Conservation (phyloP, 148 eudicot species). For the Vaccinium myrtillus region DNA sequence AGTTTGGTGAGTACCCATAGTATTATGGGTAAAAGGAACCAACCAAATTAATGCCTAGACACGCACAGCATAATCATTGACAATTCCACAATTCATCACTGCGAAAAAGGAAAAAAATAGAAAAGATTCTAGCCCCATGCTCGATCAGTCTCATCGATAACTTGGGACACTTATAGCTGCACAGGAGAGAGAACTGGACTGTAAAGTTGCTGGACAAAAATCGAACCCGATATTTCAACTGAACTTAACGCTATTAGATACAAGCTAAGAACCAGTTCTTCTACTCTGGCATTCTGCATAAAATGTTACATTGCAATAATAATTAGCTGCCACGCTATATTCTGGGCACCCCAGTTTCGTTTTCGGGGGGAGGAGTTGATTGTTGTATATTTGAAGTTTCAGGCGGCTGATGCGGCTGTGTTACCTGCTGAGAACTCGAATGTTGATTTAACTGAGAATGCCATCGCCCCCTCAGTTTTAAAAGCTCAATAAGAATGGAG, state of each 20-base stretch:
- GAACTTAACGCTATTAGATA: background rate
- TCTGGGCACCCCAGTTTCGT: slow-evolving; percentile 11
- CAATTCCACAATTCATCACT: background rate
- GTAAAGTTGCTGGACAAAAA: background rate
- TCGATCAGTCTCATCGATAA: background rate
- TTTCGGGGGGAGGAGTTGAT: slow-evolving; percentile 11
- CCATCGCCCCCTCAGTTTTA: slow-evolving; percentile 41
- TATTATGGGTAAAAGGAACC: too few relatives aligned
- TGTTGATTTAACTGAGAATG: slow-evolving; percentile 27
- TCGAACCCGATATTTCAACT: background rate
- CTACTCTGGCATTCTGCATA: background rate
- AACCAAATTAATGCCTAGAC: background rate
- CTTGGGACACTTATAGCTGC: background rate
- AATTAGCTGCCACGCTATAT: slow-evolving; percentile 11
- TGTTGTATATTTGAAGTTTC: slow-evolving; percentile 19
- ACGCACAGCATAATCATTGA: background rate
- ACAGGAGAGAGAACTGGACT: background rate
- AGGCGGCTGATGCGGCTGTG: slow-evolving; percentile 24
- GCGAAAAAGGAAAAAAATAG: background rate
- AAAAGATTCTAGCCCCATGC: background rate
- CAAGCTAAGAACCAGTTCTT: background rate
- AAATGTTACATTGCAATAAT: background rate
- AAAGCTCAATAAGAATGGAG: slow-evolving; percentile 50
- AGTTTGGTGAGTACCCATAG: too few relatives aligned
- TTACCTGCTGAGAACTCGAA: slow-evolving; percentile 22